Percentiles rank a stretch among this genome's conserved stretches.
Conservation (phyloP, 352 stramenopile species). For the Phytophthora vignae region DNA sequence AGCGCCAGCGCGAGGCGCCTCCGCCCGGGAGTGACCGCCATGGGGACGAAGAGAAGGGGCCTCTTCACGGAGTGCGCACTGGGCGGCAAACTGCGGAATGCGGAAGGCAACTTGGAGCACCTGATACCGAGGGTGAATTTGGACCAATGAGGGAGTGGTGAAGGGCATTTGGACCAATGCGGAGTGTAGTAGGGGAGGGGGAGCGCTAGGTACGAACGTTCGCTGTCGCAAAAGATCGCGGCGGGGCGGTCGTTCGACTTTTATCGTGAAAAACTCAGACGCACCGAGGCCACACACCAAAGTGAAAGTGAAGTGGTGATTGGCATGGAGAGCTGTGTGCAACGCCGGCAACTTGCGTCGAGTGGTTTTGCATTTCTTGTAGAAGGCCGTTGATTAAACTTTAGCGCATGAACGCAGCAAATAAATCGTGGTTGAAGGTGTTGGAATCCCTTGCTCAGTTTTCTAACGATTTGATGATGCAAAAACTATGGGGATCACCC, state of each 20-base stretch:
- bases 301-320: not conserved
- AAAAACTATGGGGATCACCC: too few relatives aligned
- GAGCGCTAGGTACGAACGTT: not conserved
- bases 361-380: too few relatives aligned
- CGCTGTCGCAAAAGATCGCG: not conserved
- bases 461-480: too few relatives aligned
- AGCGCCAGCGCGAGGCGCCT: conserved; percentile 10
- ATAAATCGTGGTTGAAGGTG: too few relatives aligned
- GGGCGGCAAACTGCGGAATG: conserved; percentile 27
- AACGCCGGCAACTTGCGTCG: too few relatives aligned
- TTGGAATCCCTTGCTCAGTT: too few relatives aligned
- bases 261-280: not conserved
- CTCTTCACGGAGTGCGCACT: not conserved
- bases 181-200: not conserved
- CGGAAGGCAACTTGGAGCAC: not conserved
- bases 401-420: too few relatives aligned
- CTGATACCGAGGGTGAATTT: not conserved
- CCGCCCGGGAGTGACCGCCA: conserved; percentile 2
- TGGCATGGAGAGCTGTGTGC: too few relatives aligned
- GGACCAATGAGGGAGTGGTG: too few relatives aligned
- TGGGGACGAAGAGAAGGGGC: not conserved
- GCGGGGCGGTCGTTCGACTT: too few relatives aligned
- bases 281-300: not conserved
- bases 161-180: not conserved
- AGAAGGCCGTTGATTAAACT: too few relatives aligned